These are phyloP conservation scores for Groenewaldozyma tartarivorans DNA, from an alignment of 805 yeast species.

Conservation along the genomic window DNA sequence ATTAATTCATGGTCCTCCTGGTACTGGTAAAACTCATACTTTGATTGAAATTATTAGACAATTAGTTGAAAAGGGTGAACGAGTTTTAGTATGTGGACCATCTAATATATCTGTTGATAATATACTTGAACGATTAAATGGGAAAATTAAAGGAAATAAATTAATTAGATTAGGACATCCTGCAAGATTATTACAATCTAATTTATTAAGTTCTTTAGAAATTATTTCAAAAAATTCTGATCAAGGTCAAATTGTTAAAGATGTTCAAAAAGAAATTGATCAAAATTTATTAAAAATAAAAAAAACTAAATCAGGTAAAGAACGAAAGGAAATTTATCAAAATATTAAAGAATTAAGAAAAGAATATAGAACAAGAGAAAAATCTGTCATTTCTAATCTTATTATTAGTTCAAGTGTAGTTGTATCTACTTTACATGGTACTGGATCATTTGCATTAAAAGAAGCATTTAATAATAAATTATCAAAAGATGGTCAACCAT, in stretches of 20 bases:
- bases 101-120: slow-evolving; percentile 91
- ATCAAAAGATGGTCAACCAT: slow-evolving; percentile 18
- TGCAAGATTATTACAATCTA: slow-evolving; percentile 60
- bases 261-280: slow-evolving; percentile 63
- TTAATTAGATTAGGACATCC: slow-evolving; percentile 91
- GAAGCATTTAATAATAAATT: slow-evolving; percentile 27
- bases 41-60: slow-evolving; percentile 74
- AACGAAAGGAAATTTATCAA: slow-evolving; percentile 55
- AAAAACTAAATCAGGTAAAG: slow-evolving; percentile 53
- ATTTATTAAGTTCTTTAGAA: slow-evolving; percentile 67
- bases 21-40: slow-evolving; percentile 80
- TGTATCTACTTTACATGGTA: slow-evolving; percentile 78
- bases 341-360: slow-evolving; percentile 60
- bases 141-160: slow-evolving; percentile 34
- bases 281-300: slow-evolving; percentile 40
- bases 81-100: slow-evolving; percentile 86
- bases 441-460: slow-evolving; percentile 64
- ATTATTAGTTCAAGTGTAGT: slow-evolving; percentile 58
- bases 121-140: slow-evolving; percentile 62
- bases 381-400: slow-evolving; percentile 48
- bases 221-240: slow-evolving; percentile 51
- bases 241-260: slow-evolving; percentile 53
- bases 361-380: slow-evolving; percentile 62
- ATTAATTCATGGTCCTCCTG: slow-evolving; percentile 74
- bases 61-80: slow-evolving; percentile 39